Evolutionary conservation across 805 yeast species (phyloP), one percentile per base, ranked within the genome.

Genomic region (Wickerhamomyces rabaulensis): DNA sequence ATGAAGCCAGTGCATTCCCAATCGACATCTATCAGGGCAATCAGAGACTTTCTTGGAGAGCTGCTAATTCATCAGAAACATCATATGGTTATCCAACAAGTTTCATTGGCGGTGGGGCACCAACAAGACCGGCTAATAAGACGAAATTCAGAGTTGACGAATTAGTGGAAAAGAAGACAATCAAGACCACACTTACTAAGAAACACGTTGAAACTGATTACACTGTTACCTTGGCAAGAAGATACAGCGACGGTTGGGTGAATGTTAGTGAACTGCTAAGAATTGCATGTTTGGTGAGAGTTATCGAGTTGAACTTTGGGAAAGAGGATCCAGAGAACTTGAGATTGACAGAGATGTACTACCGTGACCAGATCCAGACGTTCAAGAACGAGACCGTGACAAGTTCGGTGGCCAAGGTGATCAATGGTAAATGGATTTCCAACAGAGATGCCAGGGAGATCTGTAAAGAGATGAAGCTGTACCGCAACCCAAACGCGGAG

Each of bases 291-390:
- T 20, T 58, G 19, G 20, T 55, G 2, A 46, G 59, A 17, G 46
- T 58, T 9, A 42, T 36, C 3, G 53, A 48, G 17, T 42, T 58
- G 41, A 44, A 51, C 35, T 43, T 54, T 31, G 52, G 55, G 8
- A 42, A 53, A 23, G 56, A 54, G 17, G 65, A 63, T 48, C 66
- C 65, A 1, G 59, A 55, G 38, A 43, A 62, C 52, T 44, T 52
- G 20, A 47, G 46, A 13, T 50, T 51, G 23, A 59, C 53, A 41
- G 66, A 57, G 38, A 31, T 63, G 6, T 57, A 51, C 33, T 56
- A 49, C 40, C 46, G 58, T 21, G 65, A 62, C 43, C n/a, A 26
- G 19, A 19, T 63, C 5, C 55, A 58, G 29, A 40, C 27, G 6
- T 29, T 46, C 15, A 43, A 47, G 1, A 50, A 48, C 33, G 62